These are phyloP conservation scores for Silene uniflora DNA, from an alignment of 148 eudicot species.

Conservation along the genomic window DNA sequence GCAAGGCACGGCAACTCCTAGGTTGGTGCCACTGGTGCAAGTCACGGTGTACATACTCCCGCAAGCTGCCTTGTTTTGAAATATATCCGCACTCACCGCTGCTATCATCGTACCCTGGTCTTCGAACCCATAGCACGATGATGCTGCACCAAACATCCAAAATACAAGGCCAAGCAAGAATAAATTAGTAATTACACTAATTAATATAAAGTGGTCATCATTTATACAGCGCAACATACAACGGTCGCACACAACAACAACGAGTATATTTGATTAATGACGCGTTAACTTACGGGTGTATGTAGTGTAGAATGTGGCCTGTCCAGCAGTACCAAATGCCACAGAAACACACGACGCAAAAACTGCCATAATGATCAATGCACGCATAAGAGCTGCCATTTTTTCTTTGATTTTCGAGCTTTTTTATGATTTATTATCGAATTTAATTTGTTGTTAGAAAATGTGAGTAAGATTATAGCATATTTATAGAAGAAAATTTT, in stretches of 20 bases:
- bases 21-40: conserved; percentile 38
- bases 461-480: no score
- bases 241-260: no score
- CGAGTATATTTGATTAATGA: no score
- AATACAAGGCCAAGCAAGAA: background rate
- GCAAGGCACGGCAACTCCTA: conserved; percentile 24
- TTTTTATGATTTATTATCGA: background rate
- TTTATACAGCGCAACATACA: no score
- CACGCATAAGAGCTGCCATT: conserved; percentile 16
- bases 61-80: conserved; percentile 34
- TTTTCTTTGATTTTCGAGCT: background rate
- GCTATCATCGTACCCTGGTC: conserved; percentile 39
- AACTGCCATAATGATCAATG: conserved; percentile 11
- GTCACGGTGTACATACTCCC: conserved; percentile 36
- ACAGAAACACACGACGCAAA: conserved; percentile 21
- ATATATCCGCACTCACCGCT: conserved; percentile 35
- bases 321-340: conserved; percentile 18
- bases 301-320: conserved; percentile 29
- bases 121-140: conserved; percentile 38
- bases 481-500: background rate
- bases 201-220: no score
- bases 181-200: no score
- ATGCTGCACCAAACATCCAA: conserved; percentile 25
- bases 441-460: no score
- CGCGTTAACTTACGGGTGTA: conserved; percentile 29